A percentile compares a stretch with the other conserved stretches of the same genome.
Evolutionary conservation across 495 filamentous ascomycete genomes (phyloP).

Genomic region (Lasiosphaeriaceae sp.): DNA sequence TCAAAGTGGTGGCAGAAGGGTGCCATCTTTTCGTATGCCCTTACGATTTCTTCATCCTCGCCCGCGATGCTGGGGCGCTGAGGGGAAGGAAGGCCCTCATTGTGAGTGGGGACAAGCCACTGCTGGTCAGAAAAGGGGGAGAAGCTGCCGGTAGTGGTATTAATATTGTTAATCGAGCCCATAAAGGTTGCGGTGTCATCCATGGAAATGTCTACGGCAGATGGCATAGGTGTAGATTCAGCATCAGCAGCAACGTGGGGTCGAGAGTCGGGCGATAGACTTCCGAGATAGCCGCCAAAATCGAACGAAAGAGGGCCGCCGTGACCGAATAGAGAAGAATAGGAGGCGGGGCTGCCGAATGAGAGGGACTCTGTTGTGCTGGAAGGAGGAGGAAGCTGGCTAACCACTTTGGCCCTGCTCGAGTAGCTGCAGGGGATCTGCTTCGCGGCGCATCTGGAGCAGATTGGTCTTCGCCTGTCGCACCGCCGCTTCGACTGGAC

Average conservation of each 20-base stretch:
- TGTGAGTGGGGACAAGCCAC: slow-evolving; percentile 2
- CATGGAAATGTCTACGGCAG: no score
- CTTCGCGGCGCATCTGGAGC: slow-evolving; percentile 30
- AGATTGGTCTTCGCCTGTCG: slow-evolving; percentile 30
- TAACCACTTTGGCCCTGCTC: neutral
- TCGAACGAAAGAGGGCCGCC: no score
- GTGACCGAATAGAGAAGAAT: neutral
- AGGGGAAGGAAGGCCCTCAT: neutral
- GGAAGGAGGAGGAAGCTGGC: neutral
- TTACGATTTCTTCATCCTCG: slow-evolving; percentile 11
- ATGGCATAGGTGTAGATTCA: no score
- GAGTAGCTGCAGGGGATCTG: slow-evolving; percentile 28
- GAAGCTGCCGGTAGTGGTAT: neutral
- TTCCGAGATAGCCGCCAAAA: no score
- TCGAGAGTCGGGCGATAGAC: no score
- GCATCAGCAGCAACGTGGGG: no score
- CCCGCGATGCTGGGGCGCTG: slow-evolving; percentile 13
- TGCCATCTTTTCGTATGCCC: slow-evolving; percentile 15
- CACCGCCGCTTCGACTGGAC: slow-evolving; percentile 34
- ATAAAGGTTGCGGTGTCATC: neutral
- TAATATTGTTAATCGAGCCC: neutral
- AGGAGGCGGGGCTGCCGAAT: neutral
- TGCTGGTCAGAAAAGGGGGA: neutral
- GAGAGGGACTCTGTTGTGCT: neutral
- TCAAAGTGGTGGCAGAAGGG: slow-evolving; percentile 24